A percentile compares a stretch with the other conserved stretches of the same genome.
These are phyloP conservation scores for Aechmea fasciata DNA, from an alignment of 176 grass and related monocot species.

Conservation along the genomic window DNA sequence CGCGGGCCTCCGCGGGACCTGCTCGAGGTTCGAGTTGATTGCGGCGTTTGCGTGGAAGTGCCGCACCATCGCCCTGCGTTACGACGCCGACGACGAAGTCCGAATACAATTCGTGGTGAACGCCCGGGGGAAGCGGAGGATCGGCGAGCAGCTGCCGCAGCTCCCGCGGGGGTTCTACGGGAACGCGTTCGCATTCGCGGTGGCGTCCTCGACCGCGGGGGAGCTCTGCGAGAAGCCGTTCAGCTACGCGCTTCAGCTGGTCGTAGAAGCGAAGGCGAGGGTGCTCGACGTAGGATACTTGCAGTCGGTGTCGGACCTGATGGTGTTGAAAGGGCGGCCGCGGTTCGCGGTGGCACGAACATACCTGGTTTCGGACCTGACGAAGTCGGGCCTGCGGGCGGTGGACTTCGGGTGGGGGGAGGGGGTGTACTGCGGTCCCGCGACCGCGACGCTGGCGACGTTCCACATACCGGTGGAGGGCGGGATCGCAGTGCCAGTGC, in stretches of 20 bases:
- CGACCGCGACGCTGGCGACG: conserved; percentile 23
- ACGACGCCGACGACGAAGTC: conserved; percentile 6
- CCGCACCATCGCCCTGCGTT: conserved; percentile 14
- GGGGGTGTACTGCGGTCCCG: conserved; percentile 25
- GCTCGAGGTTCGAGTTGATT: conserved; percentile 23
- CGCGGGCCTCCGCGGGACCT: background rate
- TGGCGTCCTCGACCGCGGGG: background rate
- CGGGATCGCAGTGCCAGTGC: conserved; percentile 23
- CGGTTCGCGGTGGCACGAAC: conserved; percentile 21
- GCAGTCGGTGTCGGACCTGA: conserved; percentile 24
- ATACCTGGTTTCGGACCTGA: conserved; percentile 31
- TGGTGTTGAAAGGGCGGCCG: conserved; percentile 20
- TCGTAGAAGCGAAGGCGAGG: conserved; percentile 13
- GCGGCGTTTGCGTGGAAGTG: conserved; percentile 17
- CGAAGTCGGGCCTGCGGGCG: conserved; percentile 16
- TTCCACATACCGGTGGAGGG: conserved; percentile 24
- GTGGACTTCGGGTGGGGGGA: conserved; percentile 40
- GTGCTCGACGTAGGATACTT: background rate
- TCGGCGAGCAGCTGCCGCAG: background rate
- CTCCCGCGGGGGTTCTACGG: conserved; percentile 20
- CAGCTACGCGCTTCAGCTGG: background rate
- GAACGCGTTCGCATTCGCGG: conserved; percentile 15
- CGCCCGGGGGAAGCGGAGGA: conserved; percentile 6
- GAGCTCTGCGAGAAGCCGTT: background rate
- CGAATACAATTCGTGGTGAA: conserved; percentile 24